Evolutionary conservation across 2,329 filamentous ascomycete species (phyloP), one percentile per base, ranked within the genome.

Genomic region (Clarireedia sp.): DNA sequence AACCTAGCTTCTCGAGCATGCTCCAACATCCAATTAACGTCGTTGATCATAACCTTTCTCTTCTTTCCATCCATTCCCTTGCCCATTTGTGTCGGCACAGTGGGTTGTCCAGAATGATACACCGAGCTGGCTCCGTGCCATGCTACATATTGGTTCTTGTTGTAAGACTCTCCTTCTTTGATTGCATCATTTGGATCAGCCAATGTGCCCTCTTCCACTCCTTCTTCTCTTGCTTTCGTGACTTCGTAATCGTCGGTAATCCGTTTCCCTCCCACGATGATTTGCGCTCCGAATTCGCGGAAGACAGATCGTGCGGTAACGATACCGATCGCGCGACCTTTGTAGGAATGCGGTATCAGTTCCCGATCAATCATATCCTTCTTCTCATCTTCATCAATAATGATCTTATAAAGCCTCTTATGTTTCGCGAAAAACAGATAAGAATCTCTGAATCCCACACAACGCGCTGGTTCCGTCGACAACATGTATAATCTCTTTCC

Each of bases 381-480:
- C 76, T 99, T 99, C 72, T 95, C 92, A n/a, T 94, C 87, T 62
- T 99, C 94, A 65, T 91, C 90, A 55, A 97, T 89, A 66, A 99
- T 96, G 67, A 99, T 96, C 75, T 99, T 99, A 80, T 90, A 94
- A 14, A 99, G 85, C 66, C 90, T 86, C 69, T 89, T 88, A 73
- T 99, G 94, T 73, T 97, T 99, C 61, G 94, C 95, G 77, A 99
- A 99, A 78, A 99, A 96, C 24, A 99, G 82, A 68, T 99, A 99
- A 61, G 91, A 96, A 76, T 99, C 94, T 63, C 94, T 82, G 78
- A 99, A 99, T 16, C 94, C 94, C 54, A 96, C 91, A 67, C 94
- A 97, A 62, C 94, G 87, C 23, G 94, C 94, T 5, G 94, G 95
- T 69, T 99, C 94, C 4, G 94, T 99, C 3, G 94, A 97, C 72